Evolutionary conservation across 805 yeast species (phyloP), one percentile per base, ranked within the genome.

Genomic region (Kregervanrija delftensis): DNA sequence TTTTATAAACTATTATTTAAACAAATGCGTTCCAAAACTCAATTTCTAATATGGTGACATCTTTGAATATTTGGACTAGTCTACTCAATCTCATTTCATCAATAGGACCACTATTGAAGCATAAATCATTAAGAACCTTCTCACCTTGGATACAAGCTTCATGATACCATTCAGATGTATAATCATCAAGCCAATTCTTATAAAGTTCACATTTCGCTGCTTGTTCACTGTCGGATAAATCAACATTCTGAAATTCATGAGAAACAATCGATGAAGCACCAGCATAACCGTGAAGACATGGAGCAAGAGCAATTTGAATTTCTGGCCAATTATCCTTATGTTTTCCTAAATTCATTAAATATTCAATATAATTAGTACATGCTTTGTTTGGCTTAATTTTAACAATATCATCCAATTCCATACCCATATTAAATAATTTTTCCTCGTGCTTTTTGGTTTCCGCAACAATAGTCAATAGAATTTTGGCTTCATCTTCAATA

Each of bases 301-400:
- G 52, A 5, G 42, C 10, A 12, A 49, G 31, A 1, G 52, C 39
- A 16, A 47, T 33, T 6, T 17, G 11, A 8, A 43, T 33, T 11
- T 47, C 49, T 22, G 47, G 33, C n/a, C 35, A 32, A 34, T 42
- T 44, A 9, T 41, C 45, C 0, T 37, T 22, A 11, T 40, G 14
- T 11, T 67, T 62, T 4, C 82, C 82, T 5, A 82, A 63, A 15
- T 75, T 71, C 35, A 72, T 54, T 46, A 86, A 66, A 50, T 78
- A 84, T 34, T 81, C 69, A 32, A 83, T 74, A 59, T 86, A 86
- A 2, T 71, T 74, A 35, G 66, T 55, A 52, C 87, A 74, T 8
- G 86, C 86, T 9, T 67, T 60, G 3, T 79, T 77, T 38, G 82
- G 77, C 14, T 59, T 51, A 32, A 80, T 68, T 3, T 65, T 12